Percentiles rank a stretch among this genome's conserved stretches.
These are phyloP conservation scores for Phlyctochytrium arcticum DNA, from an alignment of 192 early-diverging fungal species.

Conservation along the genomic window DNA sequence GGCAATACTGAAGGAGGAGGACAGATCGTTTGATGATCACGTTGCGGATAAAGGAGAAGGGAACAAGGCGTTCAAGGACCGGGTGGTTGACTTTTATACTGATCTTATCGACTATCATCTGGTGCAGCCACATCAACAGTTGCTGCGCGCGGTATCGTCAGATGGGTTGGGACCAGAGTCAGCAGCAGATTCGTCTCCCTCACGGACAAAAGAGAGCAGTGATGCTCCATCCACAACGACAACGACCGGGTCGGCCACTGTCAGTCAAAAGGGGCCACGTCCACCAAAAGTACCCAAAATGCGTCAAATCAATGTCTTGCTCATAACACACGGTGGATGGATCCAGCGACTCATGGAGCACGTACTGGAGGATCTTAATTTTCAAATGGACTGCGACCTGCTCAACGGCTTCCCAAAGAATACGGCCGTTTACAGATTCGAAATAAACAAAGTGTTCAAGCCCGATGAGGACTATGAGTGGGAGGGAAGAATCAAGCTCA, in stretches of 20 bases:
- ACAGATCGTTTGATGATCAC: slow-evolving; percentile 38
- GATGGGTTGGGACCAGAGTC: background rate
- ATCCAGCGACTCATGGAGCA: slow-evolving; percentile 35
- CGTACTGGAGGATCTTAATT: slow-evolving; percentile 37
- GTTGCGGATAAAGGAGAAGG: slow-evolving; percentile 38
- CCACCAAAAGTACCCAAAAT: slow-evolving; percentile 8
- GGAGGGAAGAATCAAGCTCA: slow-evolving; percentile 31
- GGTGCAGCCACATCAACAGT: slow-evolving; percentile 35
- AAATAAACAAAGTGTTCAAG: slow-evolving; percentile 28
- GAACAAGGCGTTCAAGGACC: slow-evolving; percentile 25
- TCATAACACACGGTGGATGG: slow-evolving; percentile 49
- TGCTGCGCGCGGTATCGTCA: slow-evolving; percentile 15
- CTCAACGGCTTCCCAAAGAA: slow-evolving; percentile 41
- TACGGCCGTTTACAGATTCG: slow-evolving; percentile 35
- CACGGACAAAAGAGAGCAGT: background rate
- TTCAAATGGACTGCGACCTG: slow-evolving; percentile 13
- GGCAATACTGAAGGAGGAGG: slow-evolving; percentile 33
- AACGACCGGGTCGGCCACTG: background rate
- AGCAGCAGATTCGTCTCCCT: background rate
- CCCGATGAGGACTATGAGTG: slow-evolving; percentile 43
- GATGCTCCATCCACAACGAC: background rate
- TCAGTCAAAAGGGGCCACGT: slow-evolving; percentile 2
- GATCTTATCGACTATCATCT: slow-evolving; percentile 36
- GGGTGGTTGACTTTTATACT: slow-evolving; percentile 43
- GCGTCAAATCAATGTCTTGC: slow-evolving; percentile 30